Evolutionary conservation across 257 asterid species (phyloP).

Genomic region (Paulownia fortunei): DNA sequence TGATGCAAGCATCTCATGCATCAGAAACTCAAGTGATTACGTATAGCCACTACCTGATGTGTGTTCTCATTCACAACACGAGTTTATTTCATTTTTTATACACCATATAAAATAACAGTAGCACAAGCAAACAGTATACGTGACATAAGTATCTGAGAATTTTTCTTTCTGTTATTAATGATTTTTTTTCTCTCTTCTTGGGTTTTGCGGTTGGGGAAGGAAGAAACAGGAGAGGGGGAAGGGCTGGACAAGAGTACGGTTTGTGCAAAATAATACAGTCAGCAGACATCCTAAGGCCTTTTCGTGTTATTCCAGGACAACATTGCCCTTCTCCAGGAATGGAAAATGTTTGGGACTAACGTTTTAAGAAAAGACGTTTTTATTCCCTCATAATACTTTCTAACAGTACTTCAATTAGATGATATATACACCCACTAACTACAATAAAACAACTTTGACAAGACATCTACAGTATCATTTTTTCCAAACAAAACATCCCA

Average conservation of each 20-base stretch:
- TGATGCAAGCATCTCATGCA: conserved; percentile 21
- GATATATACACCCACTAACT: too few species aligned
- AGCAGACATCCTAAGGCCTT: conserved; percentile 12
- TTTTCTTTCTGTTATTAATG: background rate
- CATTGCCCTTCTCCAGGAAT: too few species aligned
- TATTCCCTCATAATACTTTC: too few species aligned
- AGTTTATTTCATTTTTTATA: background rate
- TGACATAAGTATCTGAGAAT: background rate
- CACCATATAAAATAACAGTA: background rate
- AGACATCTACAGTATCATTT: too few species aligned
- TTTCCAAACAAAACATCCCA: too few species aligned
- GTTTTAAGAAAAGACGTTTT: too few species aligned
- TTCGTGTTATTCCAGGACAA: too few species aligned
- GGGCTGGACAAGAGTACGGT: background rate
- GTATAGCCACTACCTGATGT: conserved; percentile 1
- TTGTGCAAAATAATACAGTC: background rate
- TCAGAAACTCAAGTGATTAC: conserved; percentile 14
- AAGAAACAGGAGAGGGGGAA: background rate
- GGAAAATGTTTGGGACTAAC: too few species aligned
- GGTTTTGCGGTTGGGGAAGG: background rate
- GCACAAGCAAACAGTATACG: conserved; percentile 1
- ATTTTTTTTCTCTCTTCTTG: background rate
- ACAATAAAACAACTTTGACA: too few species aligned
- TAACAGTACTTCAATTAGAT: too few species aligned
- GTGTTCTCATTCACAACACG: background rate